These are phyloP conservation scores for Puccinia novopanici DNA, from an alignment of 1,284 basidiomycete species.

Conservation along the genomic window DNA sequence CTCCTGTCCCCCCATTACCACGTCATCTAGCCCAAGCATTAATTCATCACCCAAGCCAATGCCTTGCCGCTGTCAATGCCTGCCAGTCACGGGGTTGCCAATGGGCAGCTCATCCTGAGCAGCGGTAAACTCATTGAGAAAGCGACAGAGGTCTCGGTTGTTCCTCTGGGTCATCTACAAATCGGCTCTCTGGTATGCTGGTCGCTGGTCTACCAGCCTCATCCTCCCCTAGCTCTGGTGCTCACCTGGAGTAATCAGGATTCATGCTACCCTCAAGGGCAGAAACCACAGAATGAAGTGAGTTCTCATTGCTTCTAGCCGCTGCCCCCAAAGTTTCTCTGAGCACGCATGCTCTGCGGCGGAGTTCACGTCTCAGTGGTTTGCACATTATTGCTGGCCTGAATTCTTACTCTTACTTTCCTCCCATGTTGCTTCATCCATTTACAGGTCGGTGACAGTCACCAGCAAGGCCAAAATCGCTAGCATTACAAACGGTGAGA, in stretches of 20 bases:
- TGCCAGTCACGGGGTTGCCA: too few species aligned
- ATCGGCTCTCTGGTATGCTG: conserved; percentile 79
- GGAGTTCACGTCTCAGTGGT: conserved; percentile 48
- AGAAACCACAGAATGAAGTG: conserved; percentile 58
- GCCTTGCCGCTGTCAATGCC: too few species aligned
- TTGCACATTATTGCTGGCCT: neutral
- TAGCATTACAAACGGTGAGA: conserved; percentile 85
- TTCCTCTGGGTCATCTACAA: conserved; percentile 58
- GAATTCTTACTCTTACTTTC: neutral
- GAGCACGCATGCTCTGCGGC: conserved; percentile 25
- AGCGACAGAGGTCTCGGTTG: conserved; percentile 54
- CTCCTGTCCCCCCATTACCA: conserved; percentile 48
- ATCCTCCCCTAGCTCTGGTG: conserved; percentile 62
- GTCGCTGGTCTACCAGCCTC: conserved; percentile 63
- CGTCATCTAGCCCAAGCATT: conserved; percentile 45
- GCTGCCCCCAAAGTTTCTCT: conserved; percentile 26
- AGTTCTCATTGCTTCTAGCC: conserved; percentile 51
- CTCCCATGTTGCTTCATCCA: neutral
- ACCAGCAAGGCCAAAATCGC: conserved; percentile 83
- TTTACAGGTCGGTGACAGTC: conserved; percentile 77
- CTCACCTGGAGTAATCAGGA: conserved; percentile 51
- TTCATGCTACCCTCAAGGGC: conserved; percentile 54
- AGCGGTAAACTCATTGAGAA: too few species aligned
- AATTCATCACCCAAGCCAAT: too few species aligned
- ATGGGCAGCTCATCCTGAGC: too few species aligned